Evolutionary conservation across 2,329 filamentous ascomycete species (phyloP).

Genomic region (Cladosporium sp.): DNA sequence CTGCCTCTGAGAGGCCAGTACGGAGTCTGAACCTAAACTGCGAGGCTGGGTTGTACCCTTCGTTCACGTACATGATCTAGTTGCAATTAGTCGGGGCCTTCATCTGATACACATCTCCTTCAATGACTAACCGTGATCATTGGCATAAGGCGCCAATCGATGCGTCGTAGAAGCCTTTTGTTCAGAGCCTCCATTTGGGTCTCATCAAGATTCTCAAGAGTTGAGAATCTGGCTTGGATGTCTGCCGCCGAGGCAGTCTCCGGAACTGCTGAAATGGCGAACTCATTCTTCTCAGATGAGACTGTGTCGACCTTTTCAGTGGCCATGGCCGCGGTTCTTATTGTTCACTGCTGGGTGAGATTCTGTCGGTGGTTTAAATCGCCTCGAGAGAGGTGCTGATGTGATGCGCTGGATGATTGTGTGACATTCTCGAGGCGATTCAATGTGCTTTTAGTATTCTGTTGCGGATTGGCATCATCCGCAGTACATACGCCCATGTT

Average conservation of each 20-base stretch:
- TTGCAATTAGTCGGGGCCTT: neutral
- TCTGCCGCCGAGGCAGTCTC: constrained; percentile 30
- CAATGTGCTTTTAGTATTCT: constrained; percentile 1
- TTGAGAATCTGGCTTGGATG: constrained; percentile 33
- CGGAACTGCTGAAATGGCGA: constrained; percentile 37
- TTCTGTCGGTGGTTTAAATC: neutral
- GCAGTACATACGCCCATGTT: constrained; percentile 6
- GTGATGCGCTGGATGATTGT: constrained; percentile 6
- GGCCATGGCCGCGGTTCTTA: neutral
- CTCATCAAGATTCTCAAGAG: constrained; percentile 29
- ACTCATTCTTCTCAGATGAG: constrained; percentile 34
- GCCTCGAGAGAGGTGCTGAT: neutral
- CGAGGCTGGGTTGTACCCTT: too few relatives aligned
- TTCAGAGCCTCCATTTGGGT: constrained; percentile 34
- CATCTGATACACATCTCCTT: too few relatives aligned
- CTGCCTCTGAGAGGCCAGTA: too few relatives aligned
- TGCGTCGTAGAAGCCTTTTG: constrained; percentile 31
- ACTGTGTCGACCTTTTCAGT: constrained; percentile 26
- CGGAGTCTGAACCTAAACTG: too few relatives aligned
- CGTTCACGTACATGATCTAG: constrained; percentile 33
- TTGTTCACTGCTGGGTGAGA: neutral
- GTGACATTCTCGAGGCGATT: neutral
- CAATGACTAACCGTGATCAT: constrained; percentile 26
- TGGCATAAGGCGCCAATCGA: constrained; percentile 36
- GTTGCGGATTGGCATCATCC: neutral